A percentile compares a stretch with the other conserved stretches of the same genome.
These are phyloP conservation scores for Excoecaria agallocha DNA, from an alignment of 345 rosid species.

Conservation along the genomic window DNA sequence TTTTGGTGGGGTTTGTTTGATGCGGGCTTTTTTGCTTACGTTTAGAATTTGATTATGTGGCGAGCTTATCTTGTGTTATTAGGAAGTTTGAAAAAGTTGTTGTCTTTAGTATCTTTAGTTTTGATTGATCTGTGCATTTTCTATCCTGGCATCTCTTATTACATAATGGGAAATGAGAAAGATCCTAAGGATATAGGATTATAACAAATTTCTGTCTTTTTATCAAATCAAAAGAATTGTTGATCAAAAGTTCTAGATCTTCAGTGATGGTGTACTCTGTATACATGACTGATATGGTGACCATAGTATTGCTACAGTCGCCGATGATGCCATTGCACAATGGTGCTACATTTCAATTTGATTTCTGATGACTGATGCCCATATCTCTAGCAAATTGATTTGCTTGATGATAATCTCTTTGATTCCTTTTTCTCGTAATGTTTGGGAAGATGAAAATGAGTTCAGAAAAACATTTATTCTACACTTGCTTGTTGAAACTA, in stretches of 20 bases:
- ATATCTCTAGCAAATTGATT: not conserved
- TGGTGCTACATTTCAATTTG: not conserved
- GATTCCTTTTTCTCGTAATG: not conserved
- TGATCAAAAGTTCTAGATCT: conserved; percentile 8
- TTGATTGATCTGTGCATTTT: too few species aligned
- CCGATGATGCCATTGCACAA: not conserved
- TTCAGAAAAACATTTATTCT: not conserved
- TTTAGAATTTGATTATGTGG: not conserved
- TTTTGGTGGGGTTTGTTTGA: not conserved
- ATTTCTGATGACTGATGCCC: not conserved
- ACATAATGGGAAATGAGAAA: not conserved
- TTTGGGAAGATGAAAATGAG: conserved; percentile 1
- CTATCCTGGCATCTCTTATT: not conserved
- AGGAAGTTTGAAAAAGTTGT: not conserved
- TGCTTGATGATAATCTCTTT: not conserved
- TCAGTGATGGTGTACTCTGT: not conserved
- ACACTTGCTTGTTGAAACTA: not conserved
- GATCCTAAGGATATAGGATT: not conserved
- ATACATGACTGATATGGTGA: conserved; percentile 1
- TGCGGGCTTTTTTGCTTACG: not conserved
- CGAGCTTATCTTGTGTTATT: not conserved
- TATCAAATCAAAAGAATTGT: not conserved
- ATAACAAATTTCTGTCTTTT: not conserved
- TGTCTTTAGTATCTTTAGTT: not conserved
- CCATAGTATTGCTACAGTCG: not conserved